phyloP scores from a whole-genome alignment of 2,329 filamentous ascomycete genomes.

The Talaromyces sp. region DNA sequence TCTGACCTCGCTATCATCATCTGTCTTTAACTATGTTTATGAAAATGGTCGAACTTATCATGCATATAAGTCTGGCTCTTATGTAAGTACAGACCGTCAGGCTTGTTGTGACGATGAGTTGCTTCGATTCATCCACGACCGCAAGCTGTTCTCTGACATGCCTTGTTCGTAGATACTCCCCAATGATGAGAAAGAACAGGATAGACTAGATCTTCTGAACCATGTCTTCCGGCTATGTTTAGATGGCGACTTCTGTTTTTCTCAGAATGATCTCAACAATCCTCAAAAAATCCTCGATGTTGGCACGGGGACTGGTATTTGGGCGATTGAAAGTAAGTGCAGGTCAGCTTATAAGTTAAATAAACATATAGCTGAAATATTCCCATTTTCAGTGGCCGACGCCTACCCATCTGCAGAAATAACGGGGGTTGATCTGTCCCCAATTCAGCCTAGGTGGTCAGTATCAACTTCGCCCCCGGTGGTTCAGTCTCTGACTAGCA shows the following conservation, averaged over 20 bases:
- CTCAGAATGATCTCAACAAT: conserved; percentile 2
- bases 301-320: conserved; percentile 19
- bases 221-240: conserved; percentile 49
- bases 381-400: conserved; percentile 25
- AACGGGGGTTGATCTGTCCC: conserved; percentile 48
- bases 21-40: conserved; percentile 23
- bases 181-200: conserved; percentile 24
- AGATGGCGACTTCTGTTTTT: conserved; percentile 38
- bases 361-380: neutral
- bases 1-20: conserved; percentile 23
- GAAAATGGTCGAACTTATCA: conserved; percentile 36
- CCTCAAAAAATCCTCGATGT: conserved; percentile 18
- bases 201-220: conserved; percentile 16
- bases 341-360: neutral
- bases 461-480: neutral
- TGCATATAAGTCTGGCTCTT: conserved; percentile 23
- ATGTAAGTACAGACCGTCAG: neutral
- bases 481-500: neutral
- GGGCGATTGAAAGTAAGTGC: conserved; percentile 16
- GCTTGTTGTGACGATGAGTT: neutral
- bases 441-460: conserved; percentile 47
- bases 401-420: conserved; percentile 40
- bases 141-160: neutral
- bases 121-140: neutral
- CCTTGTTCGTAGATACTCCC: conserved; percentile 19